Base-by-base conservation (phyloP, 192 early-diverging fungal species). In the Coemansia sp. region DNA sequence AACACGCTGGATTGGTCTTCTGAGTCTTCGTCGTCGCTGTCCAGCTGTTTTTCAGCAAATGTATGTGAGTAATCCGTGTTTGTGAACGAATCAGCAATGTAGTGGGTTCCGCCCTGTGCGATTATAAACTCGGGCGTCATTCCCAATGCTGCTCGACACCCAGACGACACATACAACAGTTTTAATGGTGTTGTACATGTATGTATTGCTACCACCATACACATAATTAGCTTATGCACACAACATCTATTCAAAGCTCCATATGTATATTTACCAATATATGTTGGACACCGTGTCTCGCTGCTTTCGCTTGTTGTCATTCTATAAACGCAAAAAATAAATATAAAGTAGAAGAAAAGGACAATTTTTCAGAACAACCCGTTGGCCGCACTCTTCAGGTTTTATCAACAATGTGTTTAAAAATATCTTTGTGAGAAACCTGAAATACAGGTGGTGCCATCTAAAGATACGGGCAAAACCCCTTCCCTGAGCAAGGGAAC, bases 121-220 rank as follows among this genome's bases (percentile, higher is more conserved):
- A 56, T 56, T 17, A 56, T 56, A 34, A 56, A 56, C 26, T 56
- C 55, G 18, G 55, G 55, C 17, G 34, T 56, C 21, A 38, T 25
- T 37, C 34, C 55, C 15, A 56, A 34, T 0, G 55, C 55, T 20
- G 17, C 26, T 10, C 26, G 25, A 15, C 54, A 56, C 4, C 54
- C 54, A 24, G 26, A 56, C 21, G 21, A 21, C 21, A 21, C 21
- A 21, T 21, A 21, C 21, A 21, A 21, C 40, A 44, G 40, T 5
- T 44, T 44, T n/a, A 44, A 9, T 44, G 14, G 40, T 5, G 40
- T 44, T 4, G 12, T 44, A 5, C 40, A 44, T n/a, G 25, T 26
- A 26, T 26, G 25, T 2, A 26, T 26, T 26, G 25, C 25, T 26
- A 26, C 25, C 25, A 26, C 2, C 4, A 4, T 4, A 26, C 4